phyloP scores from a whole-genome alignment of 2,329 filamentous ascomycete species.

The Sarocladium strictum region DNA sequence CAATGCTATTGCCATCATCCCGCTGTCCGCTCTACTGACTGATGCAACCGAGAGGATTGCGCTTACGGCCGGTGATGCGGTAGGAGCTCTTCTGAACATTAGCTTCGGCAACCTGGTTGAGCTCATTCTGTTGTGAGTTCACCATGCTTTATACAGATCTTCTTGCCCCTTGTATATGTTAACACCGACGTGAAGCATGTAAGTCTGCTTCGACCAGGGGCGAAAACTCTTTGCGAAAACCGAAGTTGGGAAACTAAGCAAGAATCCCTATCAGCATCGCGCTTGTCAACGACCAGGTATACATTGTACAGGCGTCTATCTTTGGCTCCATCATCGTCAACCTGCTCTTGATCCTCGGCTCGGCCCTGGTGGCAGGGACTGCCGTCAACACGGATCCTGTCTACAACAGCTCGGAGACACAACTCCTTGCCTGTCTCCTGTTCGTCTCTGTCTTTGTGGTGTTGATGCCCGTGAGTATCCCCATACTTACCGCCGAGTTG shows the following conservation, averaged over 20 bases:
- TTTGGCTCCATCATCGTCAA: slow-evolving; percentile 78
- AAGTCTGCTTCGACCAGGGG: no score
- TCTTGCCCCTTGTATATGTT: slow-evolving; percentile 16
- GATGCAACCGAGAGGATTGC: slow-evolving; percentile 56
- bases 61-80: slow-evolving; percentile 48
- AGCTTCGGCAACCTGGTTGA: slow-evolving; percentile 59
- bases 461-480: slow-evolving; percentile 26
- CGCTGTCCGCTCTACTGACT: slow-evolving; percentile 50
- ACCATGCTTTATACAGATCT: background rate
- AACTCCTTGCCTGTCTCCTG: slow-evolving; percentile 28
- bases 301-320: slow-evolving; percentile 70
- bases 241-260: no score
- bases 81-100: slow-evolving; percentile 55
- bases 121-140: slow-evolving; percentile 49
- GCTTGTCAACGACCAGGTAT: slow-evolving; percentile 54
- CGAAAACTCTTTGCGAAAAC: no score
- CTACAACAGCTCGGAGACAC: slow-evolving; percentile 24
- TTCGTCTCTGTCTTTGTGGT: slow-evolving; percentile 33
- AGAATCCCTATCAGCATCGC: slow-evolving; percentile 50
- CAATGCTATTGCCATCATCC: slow-evolving; percentile 56
- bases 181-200: slow-evolving; percentile 13
- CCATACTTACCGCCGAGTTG: background rate
- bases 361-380: slow-evolving; percentile 66
- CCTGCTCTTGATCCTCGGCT: slow-evolving; percentile 66
- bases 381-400: slow-evolving; percentile 61